Percentiles rank a stretch among this genome's conserved stretches.
Evolutionary conservation across 805 yeast genomes (phyloP).

Genomic region (Pichia occidentalis): DNA sequence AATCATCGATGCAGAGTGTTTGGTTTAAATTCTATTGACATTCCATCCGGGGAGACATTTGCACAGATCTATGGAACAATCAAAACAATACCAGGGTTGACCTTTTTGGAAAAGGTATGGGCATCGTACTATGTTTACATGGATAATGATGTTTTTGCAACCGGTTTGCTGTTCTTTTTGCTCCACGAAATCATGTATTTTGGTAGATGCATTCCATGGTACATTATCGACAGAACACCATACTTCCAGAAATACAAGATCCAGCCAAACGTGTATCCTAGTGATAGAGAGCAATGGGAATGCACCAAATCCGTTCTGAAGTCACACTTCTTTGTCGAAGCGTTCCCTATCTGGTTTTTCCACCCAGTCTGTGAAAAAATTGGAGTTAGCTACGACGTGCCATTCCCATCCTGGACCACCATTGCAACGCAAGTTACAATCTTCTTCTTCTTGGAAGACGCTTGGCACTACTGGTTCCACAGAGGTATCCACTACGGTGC

Average conservation of each 20-base stretch:
- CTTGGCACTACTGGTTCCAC: slow-evolving; percentile 97
- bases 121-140: slow-evolving; percentile 81
- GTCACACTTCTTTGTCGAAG: slow-evolving; percentile 89
- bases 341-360: slow-evolving; percentile 94
- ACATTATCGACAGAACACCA: slow-evolving; percentile 76
- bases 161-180: slow-evolving; percentile 77
- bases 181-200: slow-evolving; percentile 88
- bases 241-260: slow-evolving; percentile 82
- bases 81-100: slow-evolving; percentile 31
- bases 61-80: slow-evolving; percentile 21
- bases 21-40: slow-evolving; percentile 18
- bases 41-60: slow-evolving; percentile 22
- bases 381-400: slow-evolving; percentile 73
- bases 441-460: slow-evolving; percentile 82
- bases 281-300: slow-evolving; percentile 83
- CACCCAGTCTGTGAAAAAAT: slow-evolving; percentile 83
- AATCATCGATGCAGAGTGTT: slow-evolving; percentile 21
- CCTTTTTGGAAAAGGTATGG: slow-evolving; percentile 63
- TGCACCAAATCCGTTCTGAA: slow-evolving; percentile 79
- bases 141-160: slow-evolving; percentile 84
- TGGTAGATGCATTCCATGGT: slow-evolving; percentile 91
- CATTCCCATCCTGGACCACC: slow-evolving; percentile 66
- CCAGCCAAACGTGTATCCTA: slow-evolving; percentile 79
- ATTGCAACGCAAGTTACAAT: slow-evolving; percentile 62
- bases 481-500: slow-evolving; percentile 82